Conservation (phyloP, 352 stramenopile genomes). For the Phytophthora cactorum region DNA sequence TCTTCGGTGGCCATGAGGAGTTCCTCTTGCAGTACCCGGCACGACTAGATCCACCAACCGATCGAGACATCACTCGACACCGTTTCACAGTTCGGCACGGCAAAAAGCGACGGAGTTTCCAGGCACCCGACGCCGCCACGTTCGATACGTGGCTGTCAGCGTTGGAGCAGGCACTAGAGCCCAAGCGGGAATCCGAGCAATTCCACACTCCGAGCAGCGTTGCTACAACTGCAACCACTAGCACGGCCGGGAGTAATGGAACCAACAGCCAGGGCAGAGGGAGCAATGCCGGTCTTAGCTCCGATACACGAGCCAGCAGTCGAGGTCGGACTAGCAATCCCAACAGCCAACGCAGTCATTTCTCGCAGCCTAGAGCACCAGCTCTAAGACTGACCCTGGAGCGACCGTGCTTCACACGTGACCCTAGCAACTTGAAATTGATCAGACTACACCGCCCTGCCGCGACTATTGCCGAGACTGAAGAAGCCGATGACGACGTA, state of each 20-base stretch:
- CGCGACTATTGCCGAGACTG: neutral
- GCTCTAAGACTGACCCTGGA: slow-evolving; percentile 19
- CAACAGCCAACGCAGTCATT: slow-evolving; percentile 8
- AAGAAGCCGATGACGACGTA: slow-evolving; percentile 1
- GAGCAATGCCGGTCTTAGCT: neutral
- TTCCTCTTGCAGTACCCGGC: slow-evolving; percentile 36
- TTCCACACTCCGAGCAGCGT: slow-evolving; percentile 8
- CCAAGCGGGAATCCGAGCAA: slow-evolving; percentile 8
- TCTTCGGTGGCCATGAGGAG: slow-evolving; percentile 30
- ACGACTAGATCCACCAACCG: slow-evolving; percentile 21
- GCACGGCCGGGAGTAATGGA: slow-evolving; percentile 7
- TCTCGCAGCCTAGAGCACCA: slow-evolving; percentile 8
- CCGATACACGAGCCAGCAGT: neutral
- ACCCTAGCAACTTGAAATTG: slow-evolving; percentile 27
- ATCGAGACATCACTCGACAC: slow-evolving; percentile 23
- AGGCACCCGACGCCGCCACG: slow-evolving; percentile 28
- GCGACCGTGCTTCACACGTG: slow-evolving; percentile 19
- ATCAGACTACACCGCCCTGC: slow-evolving; percentile 26
- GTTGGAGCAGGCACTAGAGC: slow-evolving; percentile 25
- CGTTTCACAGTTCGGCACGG: slow-evolving; percentile 33
- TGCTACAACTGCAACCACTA: slow-evolving; percentile 17
- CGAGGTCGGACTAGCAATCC: neutral
- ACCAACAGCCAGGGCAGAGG: slow-evolving; percentile 9
- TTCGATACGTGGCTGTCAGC: slow-evolving; percentile 26
- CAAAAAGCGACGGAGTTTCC: slow-evolving; percentile 33